These are phyloP conservation scores for Salix dunnii DNA, from an alignment of 345 rosid species.

Conservation along the genomic window DNA sequence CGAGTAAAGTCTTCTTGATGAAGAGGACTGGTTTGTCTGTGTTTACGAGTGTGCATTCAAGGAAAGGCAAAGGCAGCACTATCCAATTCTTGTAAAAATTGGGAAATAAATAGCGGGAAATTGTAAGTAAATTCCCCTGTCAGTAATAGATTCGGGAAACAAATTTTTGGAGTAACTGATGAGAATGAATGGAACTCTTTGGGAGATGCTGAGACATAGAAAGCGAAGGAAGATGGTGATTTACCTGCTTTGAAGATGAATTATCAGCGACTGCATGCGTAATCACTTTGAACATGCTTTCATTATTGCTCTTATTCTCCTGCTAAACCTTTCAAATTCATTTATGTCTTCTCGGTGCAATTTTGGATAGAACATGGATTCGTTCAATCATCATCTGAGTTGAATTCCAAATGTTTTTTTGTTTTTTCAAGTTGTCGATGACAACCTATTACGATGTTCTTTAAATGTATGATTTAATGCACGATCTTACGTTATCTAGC, in stretches of 20 bases:
- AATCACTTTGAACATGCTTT: conserved; percentile 11
- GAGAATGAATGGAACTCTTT: not conserved
- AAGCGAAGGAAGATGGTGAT: not conserved
- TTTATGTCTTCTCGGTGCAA: not conserved
- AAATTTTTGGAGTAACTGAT: not conserved
- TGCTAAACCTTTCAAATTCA: not conserved
- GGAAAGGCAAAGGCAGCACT: conserved; percentile 4
- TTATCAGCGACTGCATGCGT: conserved; percentile 10
- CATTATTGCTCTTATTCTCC: not conserved
- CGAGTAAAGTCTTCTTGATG: conserved; percentile 3
- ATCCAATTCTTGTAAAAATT: not conserved
- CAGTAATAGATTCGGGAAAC: conserved; percentile 5
- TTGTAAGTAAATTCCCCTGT: conserved; percentile 12
- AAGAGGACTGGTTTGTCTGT: conserved; percentile 18
- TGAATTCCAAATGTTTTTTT: not conserved
- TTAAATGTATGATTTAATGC: conserved; percentile 17
- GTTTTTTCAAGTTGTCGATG: not conserved
- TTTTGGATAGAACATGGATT: conserved; percentile 16
- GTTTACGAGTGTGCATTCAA: conserved; percentile 25
- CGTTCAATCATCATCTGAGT: not conserved
- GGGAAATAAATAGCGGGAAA: not conserved
- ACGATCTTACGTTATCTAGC: conserved; percentile 7
- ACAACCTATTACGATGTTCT: not conserved
- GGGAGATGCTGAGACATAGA: not conserved
- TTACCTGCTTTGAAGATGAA: conserved; percentile 10